phyloP scores from a whole-genome alignment of 2,329 filamentous ascomycete genomes.

The Clarireedia hainanense region DNA sequence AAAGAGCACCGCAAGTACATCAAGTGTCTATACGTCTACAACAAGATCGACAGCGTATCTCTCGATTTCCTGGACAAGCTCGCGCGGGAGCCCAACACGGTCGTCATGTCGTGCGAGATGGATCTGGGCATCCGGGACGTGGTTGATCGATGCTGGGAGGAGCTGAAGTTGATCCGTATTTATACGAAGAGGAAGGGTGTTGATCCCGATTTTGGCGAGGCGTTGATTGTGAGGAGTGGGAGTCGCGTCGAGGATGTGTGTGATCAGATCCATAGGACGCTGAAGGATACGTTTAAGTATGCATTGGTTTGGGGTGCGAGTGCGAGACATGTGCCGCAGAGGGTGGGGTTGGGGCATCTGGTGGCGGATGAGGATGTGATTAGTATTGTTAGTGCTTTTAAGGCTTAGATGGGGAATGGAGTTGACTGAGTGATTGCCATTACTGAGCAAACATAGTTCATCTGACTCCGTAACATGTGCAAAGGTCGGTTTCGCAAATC shows the following conservation, averaged over 20 bases:
- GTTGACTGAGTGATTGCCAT: too few relatives aligned
- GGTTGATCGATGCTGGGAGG: constrained; percentile 90
- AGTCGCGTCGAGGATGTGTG: constrained; percentile 95
- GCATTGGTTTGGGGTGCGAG: constrained; percentile 96
- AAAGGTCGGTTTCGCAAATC: too few relatives aligned
- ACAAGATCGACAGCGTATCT: constrained; percentile 96
- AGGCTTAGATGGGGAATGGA: not conserved
- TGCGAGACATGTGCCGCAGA: constrained; percentile 87
- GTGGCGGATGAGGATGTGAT: constrained; percentile 66
- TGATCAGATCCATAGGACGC: constrained; percentile 82
- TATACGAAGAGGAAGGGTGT: constrained; percentile 95
- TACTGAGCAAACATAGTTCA: too few relatives aligned
- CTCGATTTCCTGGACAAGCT: constrained; percentile 89
- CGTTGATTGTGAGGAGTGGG: constrained; percentile 82
- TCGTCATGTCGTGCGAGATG: constrained; percentile 95
- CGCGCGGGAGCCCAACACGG: constrained; percentile 86
- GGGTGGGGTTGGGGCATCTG: constrained; percentile 76
- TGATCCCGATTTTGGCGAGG: constrained; percentile 84
- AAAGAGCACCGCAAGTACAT: constrained; percentile 98
- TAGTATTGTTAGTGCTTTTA: constrained; percentile 54
- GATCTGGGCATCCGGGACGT: constrained; percentile 91
- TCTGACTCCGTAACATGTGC: too few relatives aligned
- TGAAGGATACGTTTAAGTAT: constrained; percentile 99
- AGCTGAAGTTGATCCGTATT: constrained; percentile 79
- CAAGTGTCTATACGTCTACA: constrained; percentile 90